phyloP scores from a whole-genome alignment of 2,329 filamentous ascomycete species.

The Penicillium sp. region DNA sequence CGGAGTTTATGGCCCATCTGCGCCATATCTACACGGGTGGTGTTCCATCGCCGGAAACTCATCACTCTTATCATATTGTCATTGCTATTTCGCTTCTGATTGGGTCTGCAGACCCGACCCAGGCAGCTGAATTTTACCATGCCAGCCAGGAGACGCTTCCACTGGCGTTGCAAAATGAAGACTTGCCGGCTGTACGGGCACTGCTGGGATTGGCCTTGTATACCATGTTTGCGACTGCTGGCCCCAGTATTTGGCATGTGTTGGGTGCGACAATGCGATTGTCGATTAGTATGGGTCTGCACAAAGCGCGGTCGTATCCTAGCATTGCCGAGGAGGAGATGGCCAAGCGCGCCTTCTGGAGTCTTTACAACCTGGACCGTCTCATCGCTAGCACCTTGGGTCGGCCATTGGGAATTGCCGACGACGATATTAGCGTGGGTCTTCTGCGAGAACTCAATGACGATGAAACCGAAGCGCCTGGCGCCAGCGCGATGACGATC shows the following conservation, averaged over 20 bases:
- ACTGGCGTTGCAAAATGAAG: conserved; percentile 32
- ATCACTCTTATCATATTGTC: conserved; percentile 32
- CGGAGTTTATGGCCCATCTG: conserved; percentile 28
- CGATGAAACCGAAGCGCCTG: conserved; percentile 31
- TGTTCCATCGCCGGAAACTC: conserved; percentile 27
- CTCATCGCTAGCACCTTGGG: conserved; percentile 35
- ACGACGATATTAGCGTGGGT: conserved; percentile 36
- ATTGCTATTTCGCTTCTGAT: conserved; percentile 32
- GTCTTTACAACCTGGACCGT: conserved; percentile 38
- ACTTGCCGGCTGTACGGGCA: conserved; percentile 31
- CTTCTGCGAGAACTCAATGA: conserved; percentile 35
- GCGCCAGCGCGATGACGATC: conserved; percentile 33
- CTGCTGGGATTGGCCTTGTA: conserved; percentile 32
- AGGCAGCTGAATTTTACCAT: conserved; percentile 30
- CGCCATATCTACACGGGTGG: conserved; percentile 31
- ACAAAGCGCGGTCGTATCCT: conserved; percentile 26
- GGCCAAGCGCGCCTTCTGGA: conserved; percentile 39
- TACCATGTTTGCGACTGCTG: conserved; percentile 32
- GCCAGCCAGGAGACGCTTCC: conserved; percentile 30
- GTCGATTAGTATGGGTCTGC: conserved; percentile 32
- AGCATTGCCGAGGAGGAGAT: conserved; percentile 32
- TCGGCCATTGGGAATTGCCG: conserved; percentile 35
- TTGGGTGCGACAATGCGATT: conserved; percentile 32
- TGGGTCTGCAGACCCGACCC: conserved; percentile 24
- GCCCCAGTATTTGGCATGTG: conserved; percentile 36